These are phyloP conservation scores for Plantago ovata DNA, from an alignment of 257 asterid genomes.

Conservation along the genomic window DNA sequence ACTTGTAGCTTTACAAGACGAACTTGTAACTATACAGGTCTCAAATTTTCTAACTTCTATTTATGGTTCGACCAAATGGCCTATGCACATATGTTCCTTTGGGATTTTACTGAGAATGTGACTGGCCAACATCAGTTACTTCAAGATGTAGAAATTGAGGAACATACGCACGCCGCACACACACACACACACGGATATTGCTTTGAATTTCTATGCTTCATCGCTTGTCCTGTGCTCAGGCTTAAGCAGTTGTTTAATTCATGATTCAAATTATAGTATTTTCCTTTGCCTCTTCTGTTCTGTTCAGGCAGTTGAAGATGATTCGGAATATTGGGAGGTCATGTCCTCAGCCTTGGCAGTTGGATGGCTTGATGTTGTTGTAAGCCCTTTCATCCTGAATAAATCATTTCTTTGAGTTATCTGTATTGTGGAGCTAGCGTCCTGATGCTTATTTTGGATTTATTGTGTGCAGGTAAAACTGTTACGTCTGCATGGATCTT, in stretches of 20 bases:
- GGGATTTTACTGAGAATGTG: too few relatives aligned
- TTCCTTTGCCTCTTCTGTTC: conserved; percentile 2
- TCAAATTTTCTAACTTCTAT: conserved; percentile 10
- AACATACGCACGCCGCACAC: too few relatives aligned
- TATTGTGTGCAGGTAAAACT: conserved; percentile 60
- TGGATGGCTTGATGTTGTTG: conserved; percentile 94
- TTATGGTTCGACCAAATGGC: neutral
- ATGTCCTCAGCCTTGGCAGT: conserved; percentile 85
- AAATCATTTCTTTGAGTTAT: neutral
- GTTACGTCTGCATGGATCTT: conserved; percentile 92
- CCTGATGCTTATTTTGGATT: conserved; percentile 22
- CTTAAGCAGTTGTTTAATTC: neutral
- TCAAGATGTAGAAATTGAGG: too few relatives aligned
- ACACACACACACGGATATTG: too few relatives aligned
- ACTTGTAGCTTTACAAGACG: conserved; percentile 76
- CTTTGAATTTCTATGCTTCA: neutral
- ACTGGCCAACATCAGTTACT: too few relatives aligned
- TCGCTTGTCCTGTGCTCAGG: neutral
- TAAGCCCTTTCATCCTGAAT: conserved; percentile 29
- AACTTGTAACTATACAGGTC: conserved; percentile 66
- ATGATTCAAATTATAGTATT: conserved; percentile 5
- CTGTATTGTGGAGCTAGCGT: neutral
- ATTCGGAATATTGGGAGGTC: conserved; percentile 83
- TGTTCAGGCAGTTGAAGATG: conserved; percentile 78
- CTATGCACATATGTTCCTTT: neutral